Percentiles rank a stretch among this genome's conserved stretches.
Evolutionary conservation across 257 asterid genomes (phyloP).

Genomic region (Petunia axillaris): DNA sequence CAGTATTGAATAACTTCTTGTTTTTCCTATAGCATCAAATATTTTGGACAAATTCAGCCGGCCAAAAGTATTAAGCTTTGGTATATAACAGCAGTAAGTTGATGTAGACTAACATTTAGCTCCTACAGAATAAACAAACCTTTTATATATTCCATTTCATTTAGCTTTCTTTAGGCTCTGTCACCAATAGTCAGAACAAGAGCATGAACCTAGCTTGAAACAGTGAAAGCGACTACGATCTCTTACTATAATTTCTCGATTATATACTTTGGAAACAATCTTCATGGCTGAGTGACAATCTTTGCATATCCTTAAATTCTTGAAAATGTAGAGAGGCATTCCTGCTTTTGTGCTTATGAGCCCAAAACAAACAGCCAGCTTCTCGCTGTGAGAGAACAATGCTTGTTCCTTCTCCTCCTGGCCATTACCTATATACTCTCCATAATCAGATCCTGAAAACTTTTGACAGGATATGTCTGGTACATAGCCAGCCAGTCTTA

Average conservation of each 20-base stretch:
- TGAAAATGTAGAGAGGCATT: slow-evolving; percentile 50
- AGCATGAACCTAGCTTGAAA: slow-evolving; percentile 53
- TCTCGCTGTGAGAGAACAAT: slow-evolving; percentile 54
- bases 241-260: slow-evolving; percentile 59
- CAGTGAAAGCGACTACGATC: slow-evolving; percentile 66
- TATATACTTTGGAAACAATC: slow-evolving; percentile 50
- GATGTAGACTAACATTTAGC: too few relatives aligned
- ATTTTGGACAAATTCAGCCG: too few relatives aligned
- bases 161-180: neutral
- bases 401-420: slow-evolving; percentile 64
- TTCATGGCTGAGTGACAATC: slow-evolving; percentile 72
- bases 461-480: slow-evolving; percentile 48
- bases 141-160: neutral
- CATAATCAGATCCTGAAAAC: slow-evolving; percentile 33
- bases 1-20: too few relatives aligned
- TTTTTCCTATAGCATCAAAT: too few relatives aligned
- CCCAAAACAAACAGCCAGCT: slow-evolving; percentile 64
- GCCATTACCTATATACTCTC: slow-evolving; percentile 29
- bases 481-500: slow-evolving; percentile 51
- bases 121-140: neutral
- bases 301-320: slow-evolving; percentile 62
- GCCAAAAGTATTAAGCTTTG: too few relatives aligned
- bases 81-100: too few relatives aligned
- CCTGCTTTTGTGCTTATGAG: slow-evolving; percentile 56
- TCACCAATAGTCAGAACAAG: slow-evolving; percentile 58